phyloP scores from a whole-genome alignment of 441 rosid species.

The Erysimum cheiri region DNA sequence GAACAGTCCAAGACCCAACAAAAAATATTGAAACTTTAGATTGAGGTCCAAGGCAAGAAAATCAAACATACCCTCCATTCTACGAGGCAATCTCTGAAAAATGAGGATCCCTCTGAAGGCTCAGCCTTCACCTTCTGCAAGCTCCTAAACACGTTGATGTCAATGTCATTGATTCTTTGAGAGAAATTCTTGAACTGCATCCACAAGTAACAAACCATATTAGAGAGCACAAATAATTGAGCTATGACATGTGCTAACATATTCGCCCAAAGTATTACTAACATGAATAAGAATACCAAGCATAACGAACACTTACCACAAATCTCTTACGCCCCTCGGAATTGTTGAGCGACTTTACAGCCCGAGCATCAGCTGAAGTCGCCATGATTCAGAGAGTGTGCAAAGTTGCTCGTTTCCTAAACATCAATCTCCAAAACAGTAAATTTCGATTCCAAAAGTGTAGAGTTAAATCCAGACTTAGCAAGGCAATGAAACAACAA shows the following conservation, averaged over 20 bases:
- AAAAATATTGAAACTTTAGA: conserved; percentile 10
- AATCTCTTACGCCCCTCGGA: conserved; percentile 79
- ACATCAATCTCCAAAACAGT: conserved; percentile 16
- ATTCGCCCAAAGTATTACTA: not conserved
- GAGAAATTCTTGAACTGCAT: conserved; percentile 79
- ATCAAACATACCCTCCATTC: conserved; percentile 86
- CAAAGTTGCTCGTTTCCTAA: conserved; percentile 25
- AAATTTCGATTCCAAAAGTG: conserved; percentile 2
- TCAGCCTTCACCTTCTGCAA: conserved; percentile 67
- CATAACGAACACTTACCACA: conserved; percentile 51
- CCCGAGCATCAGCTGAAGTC: conserved; percentile 67
- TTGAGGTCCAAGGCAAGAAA: conserved; percentile 23
- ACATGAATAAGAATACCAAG: not conserved
- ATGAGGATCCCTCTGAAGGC: conserved; percentile 86
- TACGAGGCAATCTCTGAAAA: conserved; percentile 76
- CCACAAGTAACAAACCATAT: conserved; percentile 27
- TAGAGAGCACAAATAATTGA: conserved; percentile 16
- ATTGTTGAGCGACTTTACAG: conserved; percentile 91
- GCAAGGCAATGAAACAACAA: not conserved
- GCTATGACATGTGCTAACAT: not conserved
- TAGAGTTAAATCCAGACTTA: not conserved
- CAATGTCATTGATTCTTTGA: conserved; percentile 76
- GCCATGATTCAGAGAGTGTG: conserved; percentile 53
- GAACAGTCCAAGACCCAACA: conserved; percentile 7
- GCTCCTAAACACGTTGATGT: conserved; percentile 73